Conservation (phyloP, 2,329 filamentous ascomycete genomes). For the Neophaeococcomyces mojaviensis region DNA sequence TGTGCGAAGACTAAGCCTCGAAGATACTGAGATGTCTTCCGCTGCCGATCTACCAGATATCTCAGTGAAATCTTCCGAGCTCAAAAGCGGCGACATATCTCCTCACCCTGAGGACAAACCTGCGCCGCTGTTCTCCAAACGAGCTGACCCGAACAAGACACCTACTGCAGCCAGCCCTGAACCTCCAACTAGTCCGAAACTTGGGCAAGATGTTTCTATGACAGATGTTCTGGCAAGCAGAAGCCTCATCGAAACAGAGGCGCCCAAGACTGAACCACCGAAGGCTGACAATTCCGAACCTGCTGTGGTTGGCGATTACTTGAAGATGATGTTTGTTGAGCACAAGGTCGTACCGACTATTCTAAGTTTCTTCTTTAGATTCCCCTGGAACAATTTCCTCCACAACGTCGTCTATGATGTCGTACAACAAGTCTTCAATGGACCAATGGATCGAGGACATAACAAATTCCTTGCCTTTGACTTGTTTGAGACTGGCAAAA, state of each 20-base stretch:
- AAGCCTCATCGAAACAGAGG: constrained; percentile 15
- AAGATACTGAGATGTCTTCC: constrained; percentile 45
- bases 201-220: constrained; percentile 6
- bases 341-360: constrained; percentile 92
- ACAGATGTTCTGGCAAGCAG: constrained; percentile 6
- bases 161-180: constrained; percentile 22
- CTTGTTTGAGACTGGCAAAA: constrained; percentile 80
- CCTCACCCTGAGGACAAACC: constrained; percentile 62
- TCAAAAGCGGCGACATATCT: constrained; percentile 30
- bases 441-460: constrained; percentile 91
- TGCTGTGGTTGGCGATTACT: constrained; percentile 83
- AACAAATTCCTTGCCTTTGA: constrained; percentile 86
- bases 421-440: constrained; percentile 97
- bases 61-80: neutral
- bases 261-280: constrained; percentile 14
- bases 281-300: constrained; percentile 54
- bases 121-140: constrained; percentile 51
- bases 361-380: constrained; percentile 93
- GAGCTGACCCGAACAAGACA: constrained; percentile 21
- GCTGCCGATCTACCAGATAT: constrained; percentile 25
- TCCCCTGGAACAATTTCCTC: constrained; percentile 98
- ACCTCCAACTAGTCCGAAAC: constrained; percentile 13
- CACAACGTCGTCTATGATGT: constrained; percentile 99
- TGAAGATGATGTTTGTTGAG: constrained; percentile 96
- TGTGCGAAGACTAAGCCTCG: constrained; percentile 43